phyloP scores from a whole-genome alignment of 805 yeast genomes.

The Metschnikowia vanudenii region DNA sequence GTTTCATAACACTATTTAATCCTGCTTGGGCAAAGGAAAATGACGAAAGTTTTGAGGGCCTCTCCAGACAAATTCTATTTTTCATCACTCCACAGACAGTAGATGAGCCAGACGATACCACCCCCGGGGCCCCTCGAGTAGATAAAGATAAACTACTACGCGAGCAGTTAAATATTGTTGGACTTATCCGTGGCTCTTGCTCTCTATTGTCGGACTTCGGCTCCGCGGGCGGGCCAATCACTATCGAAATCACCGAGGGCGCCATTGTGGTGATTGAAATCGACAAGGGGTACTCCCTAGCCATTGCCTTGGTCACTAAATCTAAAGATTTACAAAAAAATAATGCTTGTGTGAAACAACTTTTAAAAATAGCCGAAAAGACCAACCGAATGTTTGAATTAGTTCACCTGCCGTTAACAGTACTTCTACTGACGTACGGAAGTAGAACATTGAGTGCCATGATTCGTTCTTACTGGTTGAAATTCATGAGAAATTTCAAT shows the following conservation, averaged over 20 bases:
- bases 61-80: slow-evolving; percentile 34
- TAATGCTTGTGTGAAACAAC: slow-evolving; percentile 26
- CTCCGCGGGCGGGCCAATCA: slow-evolving; percentile 14
- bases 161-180: slow-evolving; percentile 33
- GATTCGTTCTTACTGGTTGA: slow-evolving; percentile 29
- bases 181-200: slow-evolving; percentile 37
- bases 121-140: not conserved
- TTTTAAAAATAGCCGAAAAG: slow-evolving; percentile 21
- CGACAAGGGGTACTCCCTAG: slow-evolving; percentile 28
- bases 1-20: slow-evolving; percentile 33
- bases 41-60: slow-evolving; percentile 31
- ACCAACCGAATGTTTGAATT: slow-evolving; percentile 29
- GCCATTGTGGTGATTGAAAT: slow-evolving; percentile 26
- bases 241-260: slow-evolving; percentile 27
- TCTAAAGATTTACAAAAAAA: slow-evolving; percentile 15
- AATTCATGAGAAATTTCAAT: slow-evolving; percentile 29
- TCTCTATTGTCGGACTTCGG: slow-evolving; percentile 31
- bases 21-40: slow-evolving; percentile 26
- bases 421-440: slow-evolving; percentile 19
- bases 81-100: slow-evolving; percentile 21
- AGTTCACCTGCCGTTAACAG: slow-evolving; percentile 26
- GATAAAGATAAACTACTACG: slow-evolving; percentile 1
- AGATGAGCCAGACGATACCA: slow-evolving; percentile 4
- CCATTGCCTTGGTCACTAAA: slow-evolving; percentile 26
- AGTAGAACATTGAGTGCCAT: slow-evolving; percentile 16